A percentile compares a stretch with the other conserved stretches of the same genome.
Conservation (phyloP, 192 early-diverging fungal species). For the Dimargaris xerosporica region DNA sequence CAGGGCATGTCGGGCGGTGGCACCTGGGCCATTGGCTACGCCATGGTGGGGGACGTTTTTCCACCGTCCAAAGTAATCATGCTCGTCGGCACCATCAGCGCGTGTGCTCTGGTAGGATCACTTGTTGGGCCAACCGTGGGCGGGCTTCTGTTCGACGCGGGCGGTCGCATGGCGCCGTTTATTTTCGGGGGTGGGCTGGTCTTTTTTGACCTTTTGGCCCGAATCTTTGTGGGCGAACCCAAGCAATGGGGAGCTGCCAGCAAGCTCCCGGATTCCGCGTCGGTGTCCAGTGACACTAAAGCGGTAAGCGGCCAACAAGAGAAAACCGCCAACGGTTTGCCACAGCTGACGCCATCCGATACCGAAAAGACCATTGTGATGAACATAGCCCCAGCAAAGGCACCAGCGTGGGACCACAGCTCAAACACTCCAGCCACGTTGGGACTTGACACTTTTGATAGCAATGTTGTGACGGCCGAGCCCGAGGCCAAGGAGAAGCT, state of each 20-base stretch:
- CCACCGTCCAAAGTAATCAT: slow-evolving; percentile 40
- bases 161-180: slow-evolving; percentile 49
- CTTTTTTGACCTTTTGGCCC: slow-evolving; percentile 38
- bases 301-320: slow-evolving; percentile 23
- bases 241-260: slow-evolving; percentile 24
- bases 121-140: slow-evolving; percentile 54
- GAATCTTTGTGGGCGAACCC: slow-evolving; percentile 46
- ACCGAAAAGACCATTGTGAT: background rate
- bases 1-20: slow-evolving; percentile 61
- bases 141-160: slow-evolving; percentile 44
- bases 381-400: background rate
- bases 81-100: slow-evolving; percentile 57
- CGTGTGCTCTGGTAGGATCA: slow-evolving; percentile 49
- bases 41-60: slow-evolving; percentile 58
- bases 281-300: no score
- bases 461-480: background rate
- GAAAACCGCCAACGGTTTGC: background rate
- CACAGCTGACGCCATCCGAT: background rate
- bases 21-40: slow-evolving; percentile 57
- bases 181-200: slow-evolving; percentile 48
- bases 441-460: background rate
- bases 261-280: no score
- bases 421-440: background rate
- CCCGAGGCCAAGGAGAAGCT: background rate
- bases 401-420: background rate